phyloP scores from a whole-genome alignment of 495 filamentous ascomycete genomes.

The Hypoxylon trugodes region DNA sequence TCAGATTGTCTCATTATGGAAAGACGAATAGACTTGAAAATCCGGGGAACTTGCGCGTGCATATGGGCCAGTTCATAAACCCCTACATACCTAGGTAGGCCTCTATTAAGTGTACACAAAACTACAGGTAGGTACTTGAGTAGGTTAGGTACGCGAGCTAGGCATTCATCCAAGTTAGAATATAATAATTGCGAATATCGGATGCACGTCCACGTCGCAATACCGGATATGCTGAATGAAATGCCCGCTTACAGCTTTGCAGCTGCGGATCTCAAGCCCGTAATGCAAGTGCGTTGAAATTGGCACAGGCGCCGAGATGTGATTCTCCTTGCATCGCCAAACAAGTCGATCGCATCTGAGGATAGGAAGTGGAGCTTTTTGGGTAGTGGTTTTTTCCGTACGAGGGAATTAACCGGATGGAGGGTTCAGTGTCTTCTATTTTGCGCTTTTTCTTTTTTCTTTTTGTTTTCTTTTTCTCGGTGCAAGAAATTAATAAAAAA shows the following conservation, averaged over 20 bases:
- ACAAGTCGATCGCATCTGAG: constrained; percentile 21
- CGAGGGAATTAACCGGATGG: constrained; percentile 23
- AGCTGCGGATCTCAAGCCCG: constrained; percentile 14
- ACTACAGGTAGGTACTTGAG: background rate
- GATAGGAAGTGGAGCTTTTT: constrained; percentile 11
- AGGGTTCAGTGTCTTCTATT: background rate
- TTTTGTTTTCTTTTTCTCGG: constrained; percentile 13
- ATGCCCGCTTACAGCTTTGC: background rate
- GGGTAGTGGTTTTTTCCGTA: constrained; percentile 1
- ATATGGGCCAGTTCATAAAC: no score
- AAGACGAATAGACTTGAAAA: no score
- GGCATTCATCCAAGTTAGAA: constrained; percentile 6
- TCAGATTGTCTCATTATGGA: no score
- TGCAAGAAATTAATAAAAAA: constrained; percentile 7
- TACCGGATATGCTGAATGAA: constrained; percentile 22
- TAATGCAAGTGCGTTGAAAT: constrained; percentile 35
- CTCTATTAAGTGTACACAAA: background rate
- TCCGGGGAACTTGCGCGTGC: no score
- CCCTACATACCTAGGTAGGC: no score
- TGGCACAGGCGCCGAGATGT: constrained; percentile 35
- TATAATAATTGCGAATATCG: constrained; percentile 10
- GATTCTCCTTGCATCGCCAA: constrained; percentile 36
- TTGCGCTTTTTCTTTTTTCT: background rate
- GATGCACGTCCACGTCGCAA: constrained; percentile 14
- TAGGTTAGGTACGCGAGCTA: background rate